Percentiles rank a stretch among this genome's conserved stretches.
These are phyloP conservation scores for Mangifera indica DNA, from an alignment of 345 rosid species.

Conservation along the genomic window DNA sequence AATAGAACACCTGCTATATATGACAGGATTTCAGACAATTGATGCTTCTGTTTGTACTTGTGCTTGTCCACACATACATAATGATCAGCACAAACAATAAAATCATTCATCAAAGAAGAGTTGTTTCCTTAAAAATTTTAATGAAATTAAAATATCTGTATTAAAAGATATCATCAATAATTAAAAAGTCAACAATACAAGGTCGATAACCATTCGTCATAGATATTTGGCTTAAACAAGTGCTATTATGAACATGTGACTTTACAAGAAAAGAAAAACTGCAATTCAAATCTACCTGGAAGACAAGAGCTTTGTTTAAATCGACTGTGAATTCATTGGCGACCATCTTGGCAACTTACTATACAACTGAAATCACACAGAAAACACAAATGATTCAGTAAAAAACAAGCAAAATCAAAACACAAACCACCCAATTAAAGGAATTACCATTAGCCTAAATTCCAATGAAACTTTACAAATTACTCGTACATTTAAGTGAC, in stretches of 20 bases:
- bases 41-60: too few species aligned
- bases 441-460: background rate
- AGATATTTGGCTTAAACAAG: background rate
- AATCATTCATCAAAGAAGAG: background rate
- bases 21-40: too few species aligned
- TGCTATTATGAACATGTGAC: background rate
- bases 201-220: background rate
- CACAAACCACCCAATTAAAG: background rate
- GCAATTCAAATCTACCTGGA: slow-evolving; percentile 59
- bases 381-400: background rate
- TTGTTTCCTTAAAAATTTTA: background rate
- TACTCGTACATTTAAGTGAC: too few species aligned
- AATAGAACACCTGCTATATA: too few species aligned
- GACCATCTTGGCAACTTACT: slow-evolving; percentile 58
- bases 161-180: background rate
- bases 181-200: background rate
- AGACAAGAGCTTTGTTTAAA: slow-evolving; percentile 83
- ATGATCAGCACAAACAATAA: background rate
- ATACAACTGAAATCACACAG: slow-evolving; percentile 18
- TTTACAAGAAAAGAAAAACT: background rate
- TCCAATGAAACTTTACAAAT: background rate
- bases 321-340: slow-evolving; percentile 75
- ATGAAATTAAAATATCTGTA: background rate
- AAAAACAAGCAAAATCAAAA: background rate
- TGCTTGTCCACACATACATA: too few species aligned